A percentile compares a stretch with the other conserved stretches of the same genome.
Conservation (phyloP, 208 protist species). For the Wallacemonas sp. region DNA sequence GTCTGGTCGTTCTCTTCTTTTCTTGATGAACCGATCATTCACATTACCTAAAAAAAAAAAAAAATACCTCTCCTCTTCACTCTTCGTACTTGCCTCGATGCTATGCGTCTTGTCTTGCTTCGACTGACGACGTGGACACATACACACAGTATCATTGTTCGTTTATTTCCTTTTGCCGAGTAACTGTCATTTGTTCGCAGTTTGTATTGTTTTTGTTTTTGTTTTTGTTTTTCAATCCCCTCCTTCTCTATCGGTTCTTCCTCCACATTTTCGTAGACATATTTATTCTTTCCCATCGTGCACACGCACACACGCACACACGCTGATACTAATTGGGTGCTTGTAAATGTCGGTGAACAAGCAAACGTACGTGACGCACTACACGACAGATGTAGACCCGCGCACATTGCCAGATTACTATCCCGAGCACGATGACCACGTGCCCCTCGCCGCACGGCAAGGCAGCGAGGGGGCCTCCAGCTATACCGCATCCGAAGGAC, state of each 20-base stretch:
- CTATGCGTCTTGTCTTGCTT: too few relatives aligned
- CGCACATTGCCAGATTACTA: constrained; percentile 36
- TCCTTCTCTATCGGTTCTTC: background rate
- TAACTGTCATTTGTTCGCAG: background rate
- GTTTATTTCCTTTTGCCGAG: constrained; percentile 2
- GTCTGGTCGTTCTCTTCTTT: too few relatives aligned
- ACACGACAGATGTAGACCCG: constrained; percentile 40
- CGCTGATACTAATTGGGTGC: too few relatives aligned
- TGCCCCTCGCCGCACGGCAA: constrained; percentile 15
- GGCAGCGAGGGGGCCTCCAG: constrained; percentile 2
- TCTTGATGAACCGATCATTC: background rate
- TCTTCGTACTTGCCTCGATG: too few relatives aligned
- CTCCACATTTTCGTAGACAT: background rate
- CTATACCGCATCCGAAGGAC: constrained; percentile 12
- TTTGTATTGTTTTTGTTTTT: background rate
- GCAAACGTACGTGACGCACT: constrained; percentile 37
- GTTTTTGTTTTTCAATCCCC: background rate
- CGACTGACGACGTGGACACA: background rate
- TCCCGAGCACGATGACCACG: constrained; percentile 17
- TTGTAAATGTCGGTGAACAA: constrained; percentile 33
- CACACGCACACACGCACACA: background rate
- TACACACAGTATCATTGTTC: constrained; percentile 4
- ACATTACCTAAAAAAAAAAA: background rate
- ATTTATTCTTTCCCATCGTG: background rate
- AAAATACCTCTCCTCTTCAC: too few relatives aligned